Evolutionary conservation across 306 rosid genomes (phyloP).

Genomic region (Sophora flavescens): DNA sequence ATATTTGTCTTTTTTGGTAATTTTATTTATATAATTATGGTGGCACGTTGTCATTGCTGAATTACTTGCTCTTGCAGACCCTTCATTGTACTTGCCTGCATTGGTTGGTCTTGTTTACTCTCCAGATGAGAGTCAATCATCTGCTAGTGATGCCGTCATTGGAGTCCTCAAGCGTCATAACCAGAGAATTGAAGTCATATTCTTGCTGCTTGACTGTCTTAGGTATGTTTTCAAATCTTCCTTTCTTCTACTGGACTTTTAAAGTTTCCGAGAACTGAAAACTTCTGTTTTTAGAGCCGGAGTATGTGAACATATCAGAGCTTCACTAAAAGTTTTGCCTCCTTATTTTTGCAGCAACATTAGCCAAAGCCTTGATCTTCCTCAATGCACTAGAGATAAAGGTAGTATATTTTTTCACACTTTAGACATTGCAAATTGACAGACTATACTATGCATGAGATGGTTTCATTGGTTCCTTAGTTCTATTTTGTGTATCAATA

Average conservation of each 20-base stretch:
- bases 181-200: slow-evolving; percentile 68
- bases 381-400: slow-evolving; percentile 51
- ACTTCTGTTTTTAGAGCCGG: slow-evolving; percentile 37
- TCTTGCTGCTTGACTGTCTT: slow-evolving; percentile 81
- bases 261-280: slow-evolving; percentile 33
- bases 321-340: slow-evolving; percentile 35
- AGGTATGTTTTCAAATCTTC: slow-evolving; percentile 59
- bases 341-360: slow-evolving; percentile 64
- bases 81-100: slow-evolving; percentile 70
- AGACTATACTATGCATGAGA: slow-evolving; percentile 17
- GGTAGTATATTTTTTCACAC: slow-evolving; percentile 44
- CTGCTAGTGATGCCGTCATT: slow-evolving; percentile 66
- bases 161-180: slow-evolving; percentile 72
- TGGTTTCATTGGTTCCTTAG: slow-evolving; percentile 28
- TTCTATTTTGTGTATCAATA: slow-evolving; percentile 5
- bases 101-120: slow-evolving; percentile 71
- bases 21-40: neutral
- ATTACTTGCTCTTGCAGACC: slow-evolving; percentile 71
- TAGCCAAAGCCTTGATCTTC: slow-evolving; percentile 54
- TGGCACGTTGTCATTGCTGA: slow-evolving; percentile 36
- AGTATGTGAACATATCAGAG: slow-evolving; percentile 16
- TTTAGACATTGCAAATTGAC: slow-evolving; percentile 29
- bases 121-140: slow-evolving; percentile 61
- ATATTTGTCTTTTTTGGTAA: neutral
- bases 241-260: slow-evolving; percentile 15